A percentile compares a stretch with the other conserved stretches of the same genome.
These are phyloP conservation scores for Crithidia thermophila DNA, from an alignment of 208 protist species.

Conservation along the genomic window DNA sequence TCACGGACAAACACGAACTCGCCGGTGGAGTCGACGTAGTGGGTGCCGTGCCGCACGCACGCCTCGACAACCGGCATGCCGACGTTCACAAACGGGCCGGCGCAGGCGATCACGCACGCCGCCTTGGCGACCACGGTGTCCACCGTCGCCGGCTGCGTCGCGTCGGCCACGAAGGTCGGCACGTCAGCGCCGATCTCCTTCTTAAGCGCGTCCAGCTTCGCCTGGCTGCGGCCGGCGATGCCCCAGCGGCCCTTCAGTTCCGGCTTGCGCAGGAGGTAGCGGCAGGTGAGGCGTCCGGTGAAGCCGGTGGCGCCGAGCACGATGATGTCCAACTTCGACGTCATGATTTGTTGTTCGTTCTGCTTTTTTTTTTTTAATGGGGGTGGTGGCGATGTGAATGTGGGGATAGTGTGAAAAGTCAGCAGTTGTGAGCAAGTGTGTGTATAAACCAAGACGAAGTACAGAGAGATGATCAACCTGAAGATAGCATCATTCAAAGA, in stretches of 20 bases:
- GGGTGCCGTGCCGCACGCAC: conserved; percentile 73
- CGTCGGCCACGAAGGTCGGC: conserved; percentile 51
- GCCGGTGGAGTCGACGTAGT: conserved; percentile 94
- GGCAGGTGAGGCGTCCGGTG: conserved; percentile 72
- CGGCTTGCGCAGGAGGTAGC: conserved; percentile 56
- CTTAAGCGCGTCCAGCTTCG: conserved; percentile 59
- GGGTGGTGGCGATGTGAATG: background rate
- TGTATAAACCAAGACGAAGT: too few relatives aligned
- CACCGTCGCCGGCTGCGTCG: conserved; percentile 50
- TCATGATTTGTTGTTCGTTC: background rate
- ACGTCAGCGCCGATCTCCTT: conserved; percentile 52
- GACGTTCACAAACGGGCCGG: conserved; percentile 81
- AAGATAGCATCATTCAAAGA: too few relatives aligned
- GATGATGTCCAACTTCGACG: conserved; percentile 67
- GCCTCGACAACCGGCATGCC: conserved; percentile 90
- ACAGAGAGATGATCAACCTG: too few relatives aligned
- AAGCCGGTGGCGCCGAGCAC: conserved; percentile 90
- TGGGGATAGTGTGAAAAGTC: background rate
- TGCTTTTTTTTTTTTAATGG: conserved; percentile 7
- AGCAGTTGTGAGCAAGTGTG: too few relatives aligned
- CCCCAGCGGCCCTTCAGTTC: conserved; percentile 45
- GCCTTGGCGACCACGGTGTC: conserved; percentile 53
- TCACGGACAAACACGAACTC: conserved; percentile 82
- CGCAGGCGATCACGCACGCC: conserved; percentile 65
- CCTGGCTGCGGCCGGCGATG: conserved; percentile 77